phyloP scores from a whole-genome alignment of 345 rosid genomes.

The Hibiscus tridactylites region DNA sequence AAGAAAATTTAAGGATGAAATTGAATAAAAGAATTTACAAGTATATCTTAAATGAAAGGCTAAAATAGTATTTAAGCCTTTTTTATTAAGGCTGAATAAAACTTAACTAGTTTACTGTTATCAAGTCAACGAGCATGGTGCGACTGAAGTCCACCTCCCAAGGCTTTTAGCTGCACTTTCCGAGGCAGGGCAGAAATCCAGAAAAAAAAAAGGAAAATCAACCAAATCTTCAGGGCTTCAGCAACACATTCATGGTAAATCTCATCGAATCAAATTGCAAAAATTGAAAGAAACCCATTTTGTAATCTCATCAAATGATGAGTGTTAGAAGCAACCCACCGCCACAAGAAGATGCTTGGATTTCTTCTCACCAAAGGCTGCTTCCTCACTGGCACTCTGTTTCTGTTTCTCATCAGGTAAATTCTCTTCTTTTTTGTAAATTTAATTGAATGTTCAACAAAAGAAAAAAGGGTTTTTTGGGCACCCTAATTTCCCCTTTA shows the following conservation, averaged over 20 bases:
- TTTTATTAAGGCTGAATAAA: too few relatives aligned
- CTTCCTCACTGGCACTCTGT: constrained; percentile 55
- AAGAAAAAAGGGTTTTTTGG: not conserved
- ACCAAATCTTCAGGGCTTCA: not conserved
- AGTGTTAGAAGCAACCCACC: constrained; percentile 16
- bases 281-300: not conserved
- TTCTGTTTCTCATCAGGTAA: constrained; percentile 44
- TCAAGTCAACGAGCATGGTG: not conserved
- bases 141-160: not conserved
- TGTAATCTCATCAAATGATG: constrained; percentile 18
- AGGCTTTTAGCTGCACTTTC: not conserved
- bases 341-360: constrained; percentile 59
- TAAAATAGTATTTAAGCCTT: too few relatives aligned
- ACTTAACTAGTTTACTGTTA: not conserved
- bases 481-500: not conserved
- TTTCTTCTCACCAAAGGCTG: constrained; percentile 33
- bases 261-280: not conserved
- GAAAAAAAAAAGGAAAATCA: not conserved
- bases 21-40: too few relatives aligned
- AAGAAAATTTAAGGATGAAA: too few relatives aligned
- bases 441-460: not conserved
- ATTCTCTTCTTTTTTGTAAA: not conserved
- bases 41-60: too few relatives aligned
- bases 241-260: not conserved
- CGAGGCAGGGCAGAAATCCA: not conserved